Base-by-base conservation (phyloP, 257 asterid species). In the Paraleonurus japonicus region DNA sequence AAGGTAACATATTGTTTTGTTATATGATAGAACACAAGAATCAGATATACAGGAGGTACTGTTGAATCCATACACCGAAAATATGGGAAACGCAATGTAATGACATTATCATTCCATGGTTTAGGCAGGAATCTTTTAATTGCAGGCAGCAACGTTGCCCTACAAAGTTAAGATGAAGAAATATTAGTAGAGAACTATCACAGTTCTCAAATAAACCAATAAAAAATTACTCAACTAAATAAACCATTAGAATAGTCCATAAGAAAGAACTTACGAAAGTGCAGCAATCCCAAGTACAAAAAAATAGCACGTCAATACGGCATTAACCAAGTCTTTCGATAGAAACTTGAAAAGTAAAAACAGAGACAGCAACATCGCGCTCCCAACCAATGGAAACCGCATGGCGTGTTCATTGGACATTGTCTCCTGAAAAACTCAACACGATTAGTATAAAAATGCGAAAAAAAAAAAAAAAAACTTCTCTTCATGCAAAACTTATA, bases 321-420 rank as follows among this genome's bases (percentile, higher is more conserved):
- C 96, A 85, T 95, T 95, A 35, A 95, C 99, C 97, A 92, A 83
- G 88, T 95, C 99, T 75, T 95, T 95, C 0, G 99, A 90, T n/a
- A 95, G 80, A 79, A 95, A 92, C 81, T 95, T 95, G 78, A 95
- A 95, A 27, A 95, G 99, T 68, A 95, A 82, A 87, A 95, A 95
- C 76, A 95, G 69, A 32, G 99, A 95, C 84, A 92, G 77, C 83
- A 95, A 85, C 96, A 92, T 84, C 1, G 97, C 99, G 70, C 99
- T 95, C 79, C 98, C 99, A 67, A 95, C 92, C 75, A 95, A 81
- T 19, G 98, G 99, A 64, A 92, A 95, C 41, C 99, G 87, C 98
- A 92, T 92, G 39, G 98, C 99, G 65, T 92, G 99, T 79, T 92
- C 97, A 12, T 84, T 92, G 76, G 98, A 95, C 98, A 95, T 92